These are phyloP conservation scores for Aspergillus terreus DNA, from an alignment of 2,329 filamentous ascomycete genomes.

Conservation along the genomic window DNA sequence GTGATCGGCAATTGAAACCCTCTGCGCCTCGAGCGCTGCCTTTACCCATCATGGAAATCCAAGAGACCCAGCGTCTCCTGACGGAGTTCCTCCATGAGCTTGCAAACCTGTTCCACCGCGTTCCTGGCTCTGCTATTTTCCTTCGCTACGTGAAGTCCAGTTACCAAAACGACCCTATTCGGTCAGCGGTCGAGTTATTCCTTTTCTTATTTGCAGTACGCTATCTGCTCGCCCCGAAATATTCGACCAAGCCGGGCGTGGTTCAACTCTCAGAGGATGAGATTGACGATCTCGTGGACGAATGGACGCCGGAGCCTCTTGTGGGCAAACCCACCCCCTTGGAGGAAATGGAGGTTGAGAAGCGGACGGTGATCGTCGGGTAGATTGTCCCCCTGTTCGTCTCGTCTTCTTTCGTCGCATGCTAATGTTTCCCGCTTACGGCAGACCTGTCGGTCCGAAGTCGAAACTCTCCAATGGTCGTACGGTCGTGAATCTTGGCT, in stretches of 20 bases:
- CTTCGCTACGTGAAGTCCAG: constrained; percentile 94
- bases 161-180: constrained; percentile 94
- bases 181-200: constrained; percentile 88
- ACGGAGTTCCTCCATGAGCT: constrained; percentile 54
- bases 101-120: constrained; percentile 71
- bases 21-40: constrained; percentile 9
- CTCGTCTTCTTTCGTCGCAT: neutral
- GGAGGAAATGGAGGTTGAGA: constrained; percentile 80
- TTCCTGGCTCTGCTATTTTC: constrained; percentile 91
- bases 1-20: neutral
- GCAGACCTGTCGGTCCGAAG: constrained; percentile 82
- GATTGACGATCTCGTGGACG: constrained; percentile 93
- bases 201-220: constrained; percentile 93
- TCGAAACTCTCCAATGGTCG: constrained; percentile 83
- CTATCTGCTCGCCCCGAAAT: constrained; percentile 86
- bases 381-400: constrained; percentile 39
- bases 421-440: constrained; percentile 6
- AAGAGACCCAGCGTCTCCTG: constrained; percentile 53
- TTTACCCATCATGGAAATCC: constrained; percentile 50
- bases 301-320: constrained; percentile 93
- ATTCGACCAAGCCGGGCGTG: constrained; percentile 87
- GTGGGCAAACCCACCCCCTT: constrained; percentile 69
- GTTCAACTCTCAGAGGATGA: constrained; percentile 91
- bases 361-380: constrained; percentile 83
- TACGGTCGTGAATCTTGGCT: constrained; percentile 88